Percentiles rank a stretch among this genome's conserved stretches.
phyloP scores from a whole-genome alignment of 768 basidiomycete genomes.

The Pisolithus tinctorius region DNA sequence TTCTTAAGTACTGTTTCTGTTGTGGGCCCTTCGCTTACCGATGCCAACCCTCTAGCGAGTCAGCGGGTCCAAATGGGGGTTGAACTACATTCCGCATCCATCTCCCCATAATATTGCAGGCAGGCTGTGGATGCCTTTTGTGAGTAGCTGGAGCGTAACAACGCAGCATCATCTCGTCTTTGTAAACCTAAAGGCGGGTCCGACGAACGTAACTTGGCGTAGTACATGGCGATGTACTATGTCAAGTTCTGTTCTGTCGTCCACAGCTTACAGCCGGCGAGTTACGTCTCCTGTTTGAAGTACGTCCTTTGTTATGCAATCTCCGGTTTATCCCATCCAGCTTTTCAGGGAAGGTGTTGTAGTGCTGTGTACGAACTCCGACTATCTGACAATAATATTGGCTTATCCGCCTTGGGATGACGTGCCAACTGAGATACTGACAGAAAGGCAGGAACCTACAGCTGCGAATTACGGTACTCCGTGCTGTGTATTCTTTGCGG shows the following conservation, averaged over 20 bases:
- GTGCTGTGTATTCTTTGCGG: constrained; percentile 11
- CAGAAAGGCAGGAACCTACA: not conserved
- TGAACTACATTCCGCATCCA: too few species aligned
- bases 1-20: too few species aligned
- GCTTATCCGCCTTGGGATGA: constrained; percentile 12
- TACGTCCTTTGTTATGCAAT: not conserved
- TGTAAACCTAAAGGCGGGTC: not conserved
- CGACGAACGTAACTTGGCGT: too few species aligned
- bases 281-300: constrained; percentile 10
- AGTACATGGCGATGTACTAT: not conserved
- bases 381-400: not conserved
- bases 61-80: too few species aligned
- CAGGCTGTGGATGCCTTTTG: constrained; percentile 4
- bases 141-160: not conserved
- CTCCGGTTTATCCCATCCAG: constrained; percentile 3
- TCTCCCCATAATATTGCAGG: not conserved
- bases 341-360: constrained; percentile 4
- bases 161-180: not conserved
- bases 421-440: constrained; percentile 10
- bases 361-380: constrained; percentile 16
- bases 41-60: too few species aligned
- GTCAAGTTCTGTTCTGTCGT: constrained; percentile 10
- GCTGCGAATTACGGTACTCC: not conserved
- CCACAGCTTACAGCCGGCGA: constrained; percentile 15
- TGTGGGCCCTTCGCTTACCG: too few species aligned